Base-by-base conservation (phyloP, 495 filamentous ascomycete genomes). In the Xylaria acuta region DNA sequence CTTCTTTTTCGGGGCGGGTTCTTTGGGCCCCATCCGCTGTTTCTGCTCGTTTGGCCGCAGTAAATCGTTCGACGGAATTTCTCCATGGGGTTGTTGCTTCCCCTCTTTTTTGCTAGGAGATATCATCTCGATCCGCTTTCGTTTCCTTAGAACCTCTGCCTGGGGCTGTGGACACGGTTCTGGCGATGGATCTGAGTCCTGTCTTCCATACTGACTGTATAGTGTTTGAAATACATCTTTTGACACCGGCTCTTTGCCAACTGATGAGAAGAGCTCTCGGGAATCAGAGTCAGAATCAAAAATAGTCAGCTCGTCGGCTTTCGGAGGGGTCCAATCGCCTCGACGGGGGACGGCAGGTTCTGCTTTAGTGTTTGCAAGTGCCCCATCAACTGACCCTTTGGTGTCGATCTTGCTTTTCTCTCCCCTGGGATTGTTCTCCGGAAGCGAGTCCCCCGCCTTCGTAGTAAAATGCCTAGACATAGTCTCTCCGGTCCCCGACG, bases 1-100 rank as follows among this genome's bases (percentile, higher is more conserved):
- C 77, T 93, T 95, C 82, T 92, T 97, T 73, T 88, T 89, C 38
- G 86, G 87, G 22, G 38, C 64, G 18, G 66, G 53, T 67, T 82
- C 82, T 74, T 86, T 92, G 82, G 75, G 74, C 38, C 58, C 51
- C 34, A 1, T 38, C 18, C 20, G 40, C 72, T 85, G 91, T 79
- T 86, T 85, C 11, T 78, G 74, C 18, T 49, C 74, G 54, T 32
- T 78, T 70, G 27, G 73, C 67, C 1, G 76, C 65, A 27, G 76
- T 69, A 49, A 76, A 51, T 43, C 30, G 32, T 49, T 25, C n/a
- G 53, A 43, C 8, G 18, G 73, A 71, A 65, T 69, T 45, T 6
- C 59, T 49, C 30, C 30, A 38, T 14, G 45, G 41, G 49, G 40
- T 71, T 34, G 47, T 60, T 40, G 27, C 6, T 30, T 70, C 3